phyloP scores from a whole-genome alignment of 2,329 filamentous ascomycete genomes.

The Byssoonygena ceratinophila region DNA sequence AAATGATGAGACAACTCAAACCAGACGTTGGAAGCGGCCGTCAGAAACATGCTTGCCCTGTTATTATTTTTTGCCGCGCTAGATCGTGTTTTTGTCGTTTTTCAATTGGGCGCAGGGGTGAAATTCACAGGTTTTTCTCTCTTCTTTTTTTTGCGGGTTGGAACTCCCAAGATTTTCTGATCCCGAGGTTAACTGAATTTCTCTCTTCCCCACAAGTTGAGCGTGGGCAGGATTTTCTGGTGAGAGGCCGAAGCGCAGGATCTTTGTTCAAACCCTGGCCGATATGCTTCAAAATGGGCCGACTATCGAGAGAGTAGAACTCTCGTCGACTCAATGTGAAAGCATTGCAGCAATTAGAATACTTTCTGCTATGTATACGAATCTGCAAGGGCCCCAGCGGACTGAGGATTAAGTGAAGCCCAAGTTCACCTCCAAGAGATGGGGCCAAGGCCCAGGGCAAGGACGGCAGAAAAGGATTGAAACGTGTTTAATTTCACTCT shows the following conservation, averaged over 20 bases:
- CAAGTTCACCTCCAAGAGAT: neutral
- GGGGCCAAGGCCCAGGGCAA: neutral
- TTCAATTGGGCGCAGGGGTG: neutral
- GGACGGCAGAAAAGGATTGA: neutral
- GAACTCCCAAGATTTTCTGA: neutral
- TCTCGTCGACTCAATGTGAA: too few species aligned
- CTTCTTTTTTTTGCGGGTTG: neutral
- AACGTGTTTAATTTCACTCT: slow-evolving; percentile 7
- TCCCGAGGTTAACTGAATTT: neutral
- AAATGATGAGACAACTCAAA: neutral
- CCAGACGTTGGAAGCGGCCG: neutral
- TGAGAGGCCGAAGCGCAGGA: neutral
- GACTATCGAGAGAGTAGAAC: too few species aligned
- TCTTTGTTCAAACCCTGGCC: too few species aligned
- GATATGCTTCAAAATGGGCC: neutral
- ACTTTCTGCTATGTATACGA: neutral
- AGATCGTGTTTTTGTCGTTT: neutral
- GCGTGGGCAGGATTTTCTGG: too few species aligned
- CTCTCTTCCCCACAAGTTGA: too few species aligned
- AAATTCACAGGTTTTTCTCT: neutral
- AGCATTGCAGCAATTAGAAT: neutral
- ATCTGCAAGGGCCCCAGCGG: neutral
- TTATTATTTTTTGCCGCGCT: neutral
- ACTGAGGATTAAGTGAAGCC: neutral
- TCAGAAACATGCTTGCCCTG: neutral